Evolutionary conservation across 2,329 filamentous ascomycete genomes (phyloP).

Genomic region (Amauroascus verrucosus): DNA sequence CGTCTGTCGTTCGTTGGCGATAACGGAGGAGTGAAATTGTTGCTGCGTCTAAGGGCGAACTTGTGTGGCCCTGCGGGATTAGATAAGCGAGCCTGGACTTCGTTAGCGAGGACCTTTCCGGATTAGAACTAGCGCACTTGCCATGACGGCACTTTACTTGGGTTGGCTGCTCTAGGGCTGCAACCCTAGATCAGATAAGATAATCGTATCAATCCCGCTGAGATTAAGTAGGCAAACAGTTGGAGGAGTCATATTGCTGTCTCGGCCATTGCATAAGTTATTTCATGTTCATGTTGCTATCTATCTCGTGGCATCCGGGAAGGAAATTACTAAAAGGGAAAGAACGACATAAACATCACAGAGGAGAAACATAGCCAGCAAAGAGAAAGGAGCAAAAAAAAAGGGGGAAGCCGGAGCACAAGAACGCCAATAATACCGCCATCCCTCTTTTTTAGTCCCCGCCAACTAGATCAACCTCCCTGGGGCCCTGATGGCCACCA

Average conservation of each 20-base stretch:
- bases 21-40: not conserved
- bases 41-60: not conserved
- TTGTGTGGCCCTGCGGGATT: slow-evolving; percentile 5
- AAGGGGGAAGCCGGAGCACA: not conserved
- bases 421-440: slow-evolving; percentile 11
- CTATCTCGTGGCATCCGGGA: slow-evolving; percentile 9
- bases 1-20: slow-evolving; percentile 3
- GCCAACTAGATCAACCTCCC: slow-evolving; percentile 30
- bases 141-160: not conserved
- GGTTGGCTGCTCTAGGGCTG: not conserved
- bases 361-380: slow-evolving; percentile 20
- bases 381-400: slow-evolving; percentile 14
- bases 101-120: slow-evolving; percentile 11
- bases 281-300: slow-evolving; percentile 3
- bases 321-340: not conserved
- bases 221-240: too few species aligned
- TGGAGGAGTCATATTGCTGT: too few species aligned
- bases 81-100: not conserved
- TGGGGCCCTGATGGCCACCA: slow-evolving; percentile 23
- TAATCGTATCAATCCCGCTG: not conserved
- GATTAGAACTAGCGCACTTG: not conserved
- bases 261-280: not conserved
- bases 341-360: slow-evolving; percentile 14
- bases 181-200: slow-evolving; percentile 12
- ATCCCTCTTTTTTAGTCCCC: slow-evolving; percentile 21